Evolutionary conservation across 306 rosid species (phyloP).

Genomic region (Vicia villosa): DNA sequence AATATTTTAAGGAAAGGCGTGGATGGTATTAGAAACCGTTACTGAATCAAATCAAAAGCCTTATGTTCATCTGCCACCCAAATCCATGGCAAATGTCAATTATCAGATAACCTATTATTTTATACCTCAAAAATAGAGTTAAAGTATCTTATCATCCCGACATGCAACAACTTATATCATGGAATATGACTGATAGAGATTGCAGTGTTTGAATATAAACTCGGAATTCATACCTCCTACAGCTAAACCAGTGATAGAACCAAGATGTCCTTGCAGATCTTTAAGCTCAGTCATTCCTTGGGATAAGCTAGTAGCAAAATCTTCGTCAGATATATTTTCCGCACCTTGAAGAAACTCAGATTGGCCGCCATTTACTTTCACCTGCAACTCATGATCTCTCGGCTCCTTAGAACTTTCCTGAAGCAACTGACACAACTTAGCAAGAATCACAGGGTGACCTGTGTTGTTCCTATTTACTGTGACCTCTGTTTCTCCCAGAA

Average conservation of each 20-base stretch:
- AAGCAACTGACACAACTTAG: conserved; percentile 56
- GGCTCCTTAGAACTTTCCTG: conserved; percentile 36
- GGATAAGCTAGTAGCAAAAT: conserved; percentile 48
- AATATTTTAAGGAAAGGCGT: conserved; percentile 27
- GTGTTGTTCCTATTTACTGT: conserved; percentile 30
- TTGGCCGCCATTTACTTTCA: conserved; percentile 32
- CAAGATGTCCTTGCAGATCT: conserved; percentile 80
- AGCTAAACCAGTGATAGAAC: conserved; percentile 72
- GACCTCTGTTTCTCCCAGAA: conserved; percentile 46
- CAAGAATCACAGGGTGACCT: conserved; percentile 55
- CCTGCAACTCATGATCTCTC: conserved; percentile 43
- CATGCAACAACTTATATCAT: conserved; percentile 14
- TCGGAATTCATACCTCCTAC: conserved; percentile 71
- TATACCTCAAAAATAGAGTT: no score
- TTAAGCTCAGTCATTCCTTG: conserved; percentile 59
- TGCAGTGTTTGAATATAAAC: conserved; percentile 12
- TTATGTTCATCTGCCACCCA: no score
- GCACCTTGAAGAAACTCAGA: conserved; percentile 43
- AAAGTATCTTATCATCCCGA: conserved; percentile 17
- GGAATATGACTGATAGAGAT: conserved; percentile 23
- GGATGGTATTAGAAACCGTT: conserved; percentile 12
- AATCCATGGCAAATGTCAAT: no score
- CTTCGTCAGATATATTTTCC: conserved; percentile 44
- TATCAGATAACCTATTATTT: no score
- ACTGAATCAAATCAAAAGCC: no score